Evolutionary conservation across 208 protist species (phyloP).

Genomic region (Trypanosoma lewisi): DNA sequence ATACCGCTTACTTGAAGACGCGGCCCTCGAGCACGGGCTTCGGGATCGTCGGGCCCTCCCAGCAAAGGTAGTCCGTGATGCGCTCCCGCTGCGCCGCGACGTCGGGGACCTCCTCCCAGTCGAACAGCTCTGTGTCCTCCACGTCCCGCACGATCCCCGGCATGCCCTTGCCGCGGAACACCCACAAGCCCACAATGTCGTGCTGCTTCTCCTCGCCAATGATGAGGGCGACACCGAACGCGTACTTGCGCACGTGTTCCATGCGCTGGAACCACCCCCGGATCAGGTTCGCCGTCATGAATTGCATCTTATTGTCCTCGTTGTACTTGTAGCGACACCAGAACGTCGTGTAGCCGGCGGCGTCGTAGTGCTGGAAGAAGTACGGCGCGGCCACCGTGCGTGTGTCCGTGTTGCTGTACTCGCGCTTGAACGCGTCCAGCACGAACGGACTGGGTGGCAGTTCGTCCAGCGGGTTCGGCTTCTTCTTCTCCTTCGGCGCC

Average conservation of each 20-base stretch:
- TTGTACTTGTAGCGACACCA: conserved; percentile 86
- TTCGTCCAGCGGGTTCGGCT: conserved; percentile 64
- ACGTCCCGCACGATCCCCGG: conserved; percentile 71
- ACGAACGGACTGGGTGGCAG: conserved; percentile 53
- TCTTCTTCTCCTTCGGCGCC: conserved; percentile 57
- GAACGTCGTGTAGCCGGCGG: conserved; percentile 68
- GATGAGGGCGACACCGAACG: conserved; percentile 74
- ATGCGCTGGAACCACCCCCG: conserved; percentile 86
- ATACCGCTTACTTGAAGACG: too few species aligned
- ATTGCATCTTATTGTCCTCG: conserved; percentile 76
- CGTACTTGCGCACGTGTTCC: conserved; percentile 83
- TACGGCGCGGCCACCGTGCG: conserved; percentile 65
- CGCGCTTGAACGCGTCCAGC: conserved; percentile 73
- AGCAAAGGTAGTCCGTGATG: too few species aligned
- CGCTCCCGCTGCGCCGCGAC: too few species aligned
- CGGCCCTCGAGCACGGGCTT: too few species aligned
- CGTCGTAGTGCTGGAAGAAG: conserved; percentile 68
- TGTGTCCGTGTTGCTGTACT: conserved; percentile 80
- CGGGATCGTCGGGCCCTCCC: too few species aligned
- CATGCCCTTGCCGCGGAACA: conserved; percentile 82
- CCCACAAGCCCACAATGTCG: conserved; percentile 72
- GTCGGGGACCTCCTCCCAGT: conserved; percentile 78
- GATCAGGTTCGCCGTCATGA: conserved; percentile 84
- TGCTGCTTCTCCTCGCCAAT: conserved; percentile 77
- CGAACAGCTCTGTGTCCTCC: conserved; percentile 78